Evolutionary conservation across 192 early-diverging fungal species (phyloP).

Genomic region (Coemansia umbellata): DNA sequence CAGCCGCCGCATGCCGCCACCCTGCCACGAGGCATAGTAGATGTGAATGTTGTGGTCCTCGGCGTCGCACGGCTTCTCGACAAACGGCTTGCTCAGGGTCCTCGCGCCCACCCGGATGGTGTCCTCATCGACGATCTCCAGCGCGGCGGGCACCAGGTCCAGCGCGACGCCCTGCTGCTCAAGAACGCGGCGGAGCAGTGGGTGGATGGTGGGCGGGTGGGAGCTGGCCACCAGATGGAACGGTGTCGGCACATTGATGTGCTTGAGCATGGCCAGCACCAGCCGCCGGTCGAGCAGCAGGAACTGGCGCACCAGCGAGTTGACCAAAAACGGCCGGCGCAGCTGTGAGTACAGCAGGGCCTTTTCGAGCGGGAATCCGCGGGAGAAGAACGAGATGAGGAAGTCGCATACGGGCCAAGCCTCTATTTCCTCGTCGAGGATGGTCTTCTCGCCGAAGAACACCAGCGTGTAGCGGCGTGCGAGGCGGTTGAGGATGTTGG

Average conservation of each 20-base stretch:
- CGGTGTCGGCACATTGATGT: constrained; percentile 80
- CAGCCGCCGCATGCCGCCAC: constrained; percentile 76
- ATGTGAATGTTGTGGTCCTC: constrained; percentile 98
- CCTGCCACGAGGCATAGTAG: constrained; percentile 77
- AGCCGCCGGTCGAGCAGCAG: constrained; percentile 87
- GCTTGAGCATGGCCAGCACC: constrained; percentile 75
- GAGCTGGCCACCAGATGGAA: constrained; percentile 67
- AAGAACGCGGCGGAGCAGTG: constrained; percentile 54
- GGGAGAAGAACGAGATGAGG: constrained; percentile 94
- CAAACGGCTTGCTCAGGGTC: constrained; percentile 86
- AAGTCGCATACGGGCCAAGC: constrained; percentile 95
- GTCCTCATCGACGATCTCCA: constrained; percentile 56
- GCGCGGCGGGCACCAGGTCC: constrained; percentile 15
- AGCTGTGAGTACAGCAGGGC: constrained; percentile 85
- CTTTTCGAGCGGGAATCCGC: constrained; percentile 90
- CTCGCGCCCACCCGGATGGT: constrained; percentile 66
- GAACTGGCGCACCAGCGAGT: constrained; percentile 86
- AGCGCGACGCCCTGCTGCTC: constrained; percentile 52
- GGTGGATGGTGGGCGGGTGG: constrained; percentile 58
- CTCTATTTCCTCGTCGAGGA: constrained; percentile 87
- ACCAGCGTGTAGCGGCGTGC: constrained; percentile 75
- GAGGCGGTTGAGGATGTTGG: constrained; percentile 80
- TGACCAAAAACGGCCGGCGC: constrained; percentile 83
- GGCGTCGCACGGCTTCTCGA: constrained; percentile 94
- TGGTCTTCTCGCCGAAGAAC: constrained; percentile 95